Conservation (phyloP, 2,329 filamentous ascomycete species). For the Fusarium hainanense region DNA sequence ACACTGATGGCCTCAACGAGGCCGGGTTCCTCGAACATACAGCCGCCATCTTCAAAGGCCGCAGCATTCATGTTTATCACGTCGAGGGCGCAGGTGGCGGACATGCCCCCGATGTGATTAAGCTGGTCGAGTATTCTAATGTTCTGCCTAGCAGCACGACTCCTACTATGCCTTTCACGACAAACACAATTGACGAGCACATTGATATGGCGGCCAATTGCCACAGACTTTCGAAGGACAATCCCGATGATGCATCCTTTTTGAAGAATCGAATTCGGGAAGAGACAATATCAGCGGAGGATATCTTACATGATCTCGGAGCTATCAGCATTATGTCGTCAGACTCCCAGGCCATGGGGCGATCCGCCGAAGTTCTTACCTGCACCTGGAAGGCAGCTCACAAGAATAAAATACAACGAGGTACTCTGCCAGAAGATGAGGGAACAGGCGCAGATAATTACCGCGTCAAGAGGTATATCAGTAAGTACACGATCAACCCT, state of each 20-base stretch:
- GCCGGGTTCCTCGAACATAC: neutral
- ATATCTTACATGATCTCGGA: neutral
- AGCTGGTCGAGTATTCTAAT: neutral
- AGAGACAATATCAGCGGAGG: neutral
- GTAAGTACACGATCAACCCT: neutral
- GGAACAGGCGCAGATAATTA: neutral
- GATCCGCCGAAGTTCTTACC: neutral
- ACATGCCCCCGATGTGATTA: neutral
- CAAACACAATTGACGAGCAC: neutral
- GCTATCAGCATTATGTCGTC: neutral
- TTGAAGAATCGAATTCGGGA: neutral
- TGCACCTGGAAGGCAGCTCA: neutral
- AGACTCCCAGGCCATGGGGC: neutral
- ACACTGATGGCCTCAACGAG: neutral
- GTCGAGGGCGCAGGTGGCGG: neutral
- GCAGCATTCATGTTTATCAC: neutral
- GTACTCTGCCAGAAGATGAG: neutral
- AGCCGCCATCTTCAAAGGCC: neutral
- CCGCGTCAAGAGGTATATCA: neutral
- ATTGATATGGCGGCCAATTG: neutral
- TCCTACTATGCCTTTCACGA: neutral
- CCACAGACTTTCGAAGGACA: neutral
- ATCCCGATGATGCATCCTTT: neutral
- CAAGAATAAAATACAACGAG: neutral
- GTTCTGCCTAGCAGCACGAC: neutral